These are phyloP conservation scores for Lentinula sp. DNA, from an alignment of 768 basidiomycete species.

Conservation along the genomic window DNA sequence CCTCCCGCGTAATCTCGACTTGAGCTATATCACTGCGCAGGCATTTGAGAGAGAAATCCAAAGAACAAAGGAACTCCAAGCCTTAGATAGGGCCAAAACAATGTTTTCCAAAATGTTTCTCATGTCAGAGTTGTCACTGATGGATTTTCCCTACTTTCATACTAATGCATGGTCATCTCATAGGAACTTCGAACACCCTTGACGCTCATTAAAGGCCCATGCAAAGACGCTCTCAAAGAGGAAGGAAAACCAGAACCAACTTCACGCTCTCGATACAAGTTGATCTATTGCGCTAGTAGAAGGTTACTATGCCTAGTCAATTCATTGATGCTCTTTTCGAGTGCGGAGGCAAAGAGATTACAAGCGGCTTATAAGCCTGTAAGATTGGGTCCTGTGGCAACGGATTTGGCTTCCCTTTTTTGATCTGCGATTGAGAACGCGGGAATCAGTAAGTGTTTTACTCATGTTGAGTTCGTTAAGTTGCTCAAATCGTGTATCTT, in stretches of 20 bases:
- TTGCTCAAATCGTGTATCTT: not conserved
- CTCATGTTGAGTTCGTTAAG: not conserved
- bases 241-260: not conserved
- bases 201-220: slow-evolving; percentile 6
- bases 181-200: slow-evolving; percentile 4
- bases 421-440: slow-evolving; percentile 6
- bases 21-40: not conserved
- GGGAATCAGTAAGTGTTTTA: not conserved
- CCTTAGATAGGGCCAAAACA: slow-evolving; percentile 6
- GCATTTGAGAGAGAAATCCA: slow-evolving; percentile 2
- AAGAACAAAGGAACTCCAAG: slow-evolving; percentile 4
- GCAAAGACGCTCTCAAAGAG: slow-evolving; percentile 5
- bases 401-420: slow-evolving; percentile 7
- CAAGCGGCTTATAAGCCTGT: slow-evolving; percentile 1
- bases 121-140: not conserved
- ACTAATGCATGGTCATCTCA: not conserved
- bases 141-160: not conserved
- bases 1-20: not conserved
- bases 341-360: slow-evolving; percentile 6
- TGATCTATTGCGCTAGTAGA: slow-evolving; percentile 3
- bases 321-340: slow-evolving; percentile 6
- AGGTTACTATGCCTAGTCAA: slow-evolving; percentile 5
- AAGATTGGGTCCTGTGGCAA: not conserved
- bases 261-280: slow-evolving; percentile 2
- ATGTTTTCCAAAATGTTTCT: slow-evolving; percentile 7